Percentiles rank a stretch among this genome's conserved stretches.
Conservation (phyloP, 2,329 filamentous ascomycete species). For the Trichocomaceae sp. region DNA sequence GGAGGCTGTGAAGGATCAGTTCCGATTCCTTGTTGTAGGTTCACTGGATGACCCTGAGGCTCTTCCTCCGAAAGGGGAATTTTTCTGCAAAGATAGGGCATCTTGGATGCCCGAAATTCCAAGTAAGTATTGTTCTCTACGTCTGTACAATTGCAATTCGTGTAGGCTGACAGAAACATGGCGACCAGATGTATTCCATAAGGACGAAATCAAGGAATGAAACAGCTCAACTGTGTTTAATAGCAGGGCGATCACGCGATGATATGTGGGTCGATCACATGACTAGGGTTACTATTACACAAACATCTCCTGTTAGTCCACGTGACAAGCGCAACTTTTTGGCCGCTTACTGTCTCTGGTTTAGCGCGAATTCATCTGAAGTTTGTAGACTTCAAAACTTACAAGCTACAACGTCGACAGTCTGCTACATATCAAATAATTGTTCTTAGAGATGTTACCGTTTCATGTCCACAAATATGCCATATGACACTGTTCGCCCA, state of each 20-base stretch:
- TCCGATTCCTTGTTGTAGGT: constrained; percentile 43
- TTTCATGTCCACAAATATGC: background rate
- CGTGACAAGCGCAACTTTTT: too few relatives aligned
- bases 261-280: too few relatives aligned
- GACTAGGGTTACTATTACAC: too few relatives aligned
- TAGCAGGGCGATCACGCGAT: too few relatives aligned
- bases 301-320: too few relatives aligned
- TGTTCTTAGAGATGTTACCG: background rate
- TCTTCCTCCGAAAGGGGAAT: constrained; percentile 49
- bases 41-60: constrained; percentile 45
- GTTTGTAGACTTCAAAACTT: too few relatives aligned
- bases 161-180: background rate
- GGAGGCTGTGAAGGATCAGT: constrained; percentile 29
- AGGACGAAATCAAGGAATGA: background rate
- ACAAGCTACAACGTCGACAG: too few relatives aligned
- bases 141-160: background rate
- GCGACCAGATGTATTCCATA: constrained; percentile 8
- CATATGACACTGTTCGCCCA: background rate
- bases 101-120: constrained; percentile 48
- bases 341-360: too few relatives aligned
- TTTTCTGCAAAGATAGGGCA: constrained; percentile 46
- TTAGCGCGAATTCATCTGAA: too few relatives aligned
- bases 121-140: constrained; percentile 26
- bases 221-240: too few relatives aligned
- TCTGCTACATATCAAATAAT: too few relatives aligned